These are phyloP conservation scores for Circinella umbellata DNA, from an alignment of 371 early-diverging fungal species.

Conservation along the genomic window DNA sequence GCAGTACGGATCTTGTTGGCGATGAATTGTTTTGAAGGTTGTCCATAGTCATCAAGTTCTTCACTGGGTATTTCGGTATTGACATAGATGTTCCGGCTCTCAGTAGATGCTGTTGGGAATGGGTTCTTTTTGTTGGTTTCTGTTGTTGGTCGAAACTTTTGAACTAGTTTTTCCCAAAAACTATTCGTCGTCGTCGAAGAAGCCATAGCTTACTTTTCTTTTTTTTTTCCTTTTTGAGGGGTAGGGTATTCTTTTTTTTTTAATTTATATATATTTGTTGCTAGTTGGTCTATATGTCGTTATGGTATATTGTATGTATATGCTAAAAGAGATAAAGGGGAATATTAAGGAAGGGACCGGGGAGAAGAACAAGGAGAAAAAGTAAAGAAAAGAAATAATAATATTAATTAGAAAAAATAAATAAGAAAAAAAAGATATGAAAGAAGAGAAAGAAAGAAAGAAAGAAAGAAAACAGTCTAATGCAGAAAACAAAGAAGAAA, in stretches of 20 bases:
- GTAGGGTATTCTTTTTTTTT: not conserved
- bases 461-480: constrained; percentile 19
- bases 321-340: not conserved
- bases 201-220: not conserved
- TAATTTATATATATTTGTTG: no score
- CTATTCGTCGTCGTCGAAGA: constrained; percentile 9
- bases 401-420: not conserved
- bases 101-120: constrained; percentile 45
- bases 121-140: constrained; percentile 25
- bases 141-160: constrained; percentile 14
- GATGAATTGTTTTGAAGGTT: constrained; percentile 32
- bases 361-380: constrained; percentile 3
- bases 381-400: constrained; percentile 9
- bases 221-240: not conserved
- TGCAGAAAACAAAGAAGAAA: constrained; percentile 4
- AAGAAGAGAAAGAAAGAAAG: constrained; percentile 15
- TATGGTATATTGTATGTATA: no score
- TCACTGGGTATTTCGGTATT: constrained; percentile 47
- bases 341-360: constrained; percentile 25
- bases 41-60: constrained; percentile 47
- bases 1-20: constrained; percentile 83
- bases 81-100: constrained; percentile 49
- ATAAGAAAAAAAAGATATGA: not conserved
- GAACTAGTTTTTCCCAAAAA: constrained; percentile 22
- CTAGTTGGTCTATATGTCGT: no score